Percentiles rank a stretch among this genome's conserved stretches.
phyloP scores from a whole-genome alignment of 1,284 basidiomycete genomes.

The Exobasidium cylindrosporum region DNA sequence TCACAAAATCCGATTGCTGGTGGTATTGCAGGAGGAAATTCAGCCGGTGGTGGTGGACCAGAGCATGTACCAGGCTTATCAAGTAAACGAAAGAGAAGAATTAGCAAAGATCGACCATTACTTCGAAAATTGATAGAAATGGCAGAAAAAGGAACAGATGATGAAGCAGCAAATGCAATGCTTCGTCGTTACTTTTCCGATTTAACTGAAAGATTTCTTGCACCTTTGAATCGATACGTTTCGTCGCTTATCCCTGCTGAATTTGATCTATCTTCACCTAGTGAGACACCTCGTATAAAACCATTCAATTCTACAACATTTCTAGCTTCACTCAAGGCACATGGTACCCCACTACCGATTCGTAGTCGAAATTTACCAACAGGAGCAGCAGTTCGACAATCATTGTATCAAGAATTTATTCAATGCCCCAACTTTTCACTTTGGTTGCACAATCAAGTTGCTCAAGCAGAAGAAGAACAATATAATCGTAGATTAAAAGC shows the following conservation, averaged over 20 bases:
- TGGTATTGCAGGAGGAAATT: slow-evolving; percentile 65
- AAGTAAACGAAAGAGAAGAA: slow-evolving; percentile 76
- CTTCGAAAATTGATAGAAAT: slow-evolving; percentile 63
- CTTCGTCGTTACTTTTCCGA: slow-evolving; percentile 82
- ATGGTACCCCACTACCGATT: slow-evolving; percentile 61
- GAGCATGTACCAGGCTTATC: slow-evolving; percentile 56
- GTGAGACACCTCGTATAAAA: slow-evolving; percentile 52
- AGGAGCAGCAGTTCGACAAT: slow-evolving; percentile 32
- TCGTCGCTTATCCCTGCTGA: slow-evolving; percentile 61
- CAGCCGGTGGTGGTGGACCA: slow-evolving; percentile 39
- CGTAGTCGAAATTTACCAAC: slow-evolving; percentile 50
- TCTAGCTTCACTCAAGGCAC: slow-evolving; percentile 73
- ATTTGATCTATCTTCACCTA: slow-evolving; percentile 34
- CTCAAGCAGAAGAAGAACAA: slow-evolving; percentile 47
- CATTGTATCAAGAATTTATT: slow-evolving; percentile 48
- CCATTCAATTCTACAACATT: slow-evolving; percentile 78
- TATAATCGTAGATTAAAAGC: slow-evolving; percentile 33
- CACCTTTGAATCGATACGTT: slow-evolving; percentile 88
- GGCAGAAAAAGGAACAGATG: slow-evolving; percentile 50
- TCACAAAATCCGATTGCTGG: not conserved
- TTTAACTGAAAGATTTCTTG: slow-evolving; percentile 81
- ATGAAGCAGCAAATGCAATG: slow-evolving; percentile 56
- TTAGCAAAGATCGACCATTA: slow-evolving; percentile 75
- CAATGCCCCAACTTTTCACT: slow-evolving; percentile 48
- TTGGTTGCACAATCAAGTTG: slow-evolving; percentile 43